Evolutionary conservation across 2,329 filamentous ascomycete species (phyloP).

Genomic region (Cercospora sesami): DNA sequence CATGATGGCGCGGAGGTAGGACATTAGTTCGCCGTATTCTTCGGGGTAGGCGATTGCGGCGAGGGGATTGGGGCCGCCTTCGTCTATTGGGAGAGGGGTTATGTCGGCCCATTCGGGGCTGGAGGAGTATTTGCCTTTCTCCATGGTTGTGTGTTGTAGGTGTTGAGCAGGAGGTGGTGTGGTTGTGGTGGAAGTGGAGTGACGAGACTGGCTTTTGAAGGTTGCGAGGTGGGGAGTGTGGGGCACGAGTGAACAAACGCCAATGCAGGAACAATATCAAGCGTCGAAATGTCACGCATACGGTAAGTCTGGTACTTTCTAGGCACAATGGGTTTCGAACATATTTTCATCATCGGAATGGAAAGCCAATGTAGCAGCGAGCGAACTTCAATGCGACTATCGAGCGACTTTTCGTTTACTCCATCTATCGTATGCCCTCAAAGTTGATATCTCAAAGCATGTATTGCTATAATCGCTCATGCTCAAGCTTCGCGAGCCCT

Average conservation of each 20-base stretch:
- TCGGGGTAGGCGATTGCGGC: constrained; percentile 90
- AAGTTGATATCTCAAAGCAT: constrained; percentile 20
- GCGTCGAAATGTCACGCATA: constrained; percentile 4
- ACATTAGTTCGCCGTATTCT: constrained; percentile 87
- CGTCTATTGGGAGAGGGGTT: constrained; percentile 76
- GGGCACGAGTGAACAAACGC: constrained; percentile 19
- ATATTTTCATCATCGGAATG: background rate
- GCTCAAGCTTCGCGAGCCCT: background rate
- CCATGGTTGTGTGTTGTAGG: background rate
- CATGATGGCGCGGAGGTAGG: constrained; percentile 93
- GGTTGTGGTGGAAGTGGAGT: background rate
- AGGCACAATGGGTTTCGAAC: background rate
- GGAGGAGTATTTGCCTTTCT: constrained; percentile 55
- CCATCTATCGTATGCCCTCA: background rate
- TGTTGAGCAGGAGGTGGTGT: background rate
- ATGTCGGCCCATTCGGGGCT: constrained; percentile 84
- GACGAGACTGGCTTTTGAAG: background rate
- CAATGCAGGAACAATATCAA: constrained; percentile 24
- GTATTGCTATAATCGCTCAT: constrained; percentile 6
- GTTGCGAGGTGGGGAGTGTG: constrained; percentile 13
- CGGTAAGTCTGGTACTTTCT: constrained; percentile 1
- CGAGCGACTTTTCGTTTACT: background rate
- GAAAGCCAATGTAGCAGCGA: background rate
- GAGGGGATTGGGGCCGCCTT: constrained; percentile 72
- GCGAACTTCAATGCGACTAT: background rate